Base-by-base conservation (phyloP, 345 rosid genomes). In the Salix viminalis region DNA sequence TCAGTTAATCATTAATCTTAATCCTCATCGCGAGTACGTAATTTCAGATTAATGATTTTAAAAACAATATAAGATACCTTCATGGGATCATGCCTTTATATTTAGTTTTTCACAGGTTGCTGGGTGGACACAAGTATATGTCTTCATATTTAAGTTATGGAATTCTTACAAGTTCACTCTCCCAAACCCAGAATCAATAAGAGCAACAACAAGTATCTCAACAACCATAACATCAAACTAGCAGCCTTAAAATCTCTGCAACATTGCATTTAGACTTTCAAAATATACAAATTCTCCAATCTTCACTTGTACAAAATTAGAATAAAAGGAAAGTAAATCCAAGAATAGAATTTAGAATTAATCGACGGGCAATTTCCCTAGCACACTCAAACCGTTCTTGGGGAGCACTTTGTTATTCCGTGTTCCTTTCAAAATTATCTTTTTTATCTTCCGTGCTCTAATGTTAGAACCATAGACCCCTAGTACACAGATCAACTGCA, bases 111-210 rank as follows among this genome's bases (percentile, higher is more conserved):
- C 5, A 1, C 73, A 89, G 90, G 88, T 83, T 72, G 87, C 75
- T 50, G 89, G 92, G 44, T 86, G 90, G 90, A 87, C 88, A 36
- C 90, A 89, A 80, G 87, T 80, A 0, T 87, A 83, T 75, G 90
- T 4, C 36, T 34, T 34, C 5, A 34, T 34, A 34, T 34, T 34
- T 34, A 34, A 34, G 36, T 5, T 5, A 34, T 34, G 36, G 21
- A n/a, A 8, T 56, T n/a, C 28, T 52, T 72, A 36, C 30, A 36
- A 72, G 75, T 65, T 71, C 16, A 23, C 36, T 12, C 28, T 32
- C n/a, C 75, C 46, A 19, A 36, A 60, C 15, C 75, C 7, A 60
- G 2, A 11, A 67, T 19, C 70, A 21, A 67, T 58, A 23, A 26
- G 21, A 61, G 7, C n/a, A 42, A 9, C 28, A 60, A 32, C 4